phyloP scores from a whole-genome alignment of 345 rosid genomes.

The Iberis pinnata region DNA sequence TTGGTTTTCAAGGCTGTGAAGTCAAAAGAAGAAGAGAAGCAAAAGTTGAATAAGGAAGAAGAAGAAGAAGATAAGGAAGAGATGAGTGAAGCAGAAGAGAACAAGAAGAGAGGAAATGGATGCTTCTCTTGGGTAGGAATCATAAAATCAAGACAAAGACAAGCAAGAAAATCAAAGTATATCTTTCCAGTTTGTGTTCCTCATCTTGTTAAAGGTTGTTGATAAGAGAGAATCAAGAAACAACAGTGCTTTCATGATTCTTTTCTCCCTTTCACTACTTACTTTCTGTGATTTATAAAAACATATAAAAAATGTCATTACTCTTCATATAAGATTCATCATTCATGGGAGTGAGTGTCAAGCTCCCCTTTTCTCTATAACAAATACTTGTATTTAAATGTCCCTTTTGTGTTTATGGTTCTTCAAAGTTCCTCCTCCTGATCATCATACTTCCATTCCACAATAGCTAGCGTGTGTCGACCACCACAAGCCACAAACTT shows the following conservation, averaged over 20 bases:
- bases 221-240: conserved; percentile 16
- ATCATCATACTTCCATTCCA: conserved; percentile 46
- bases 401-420: background rate
- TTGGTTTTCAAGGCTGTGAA: conserved; percentile 31
- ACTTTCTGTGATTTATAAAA: background rate
- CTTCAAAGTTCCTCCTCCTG: conserved; percentile 3
- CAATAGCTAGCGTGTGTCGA: conserved; percentile 72
- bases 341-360: conserved; percentile 22
- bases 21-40: conserved; percentile 29
- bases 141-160: conserved; percentile 48
- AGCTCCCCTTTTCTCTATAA: conserved; percentile 19
- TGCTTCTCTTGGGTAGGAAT: conserved; percentile 78
- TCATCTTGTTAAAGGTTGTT: conserved; percentile 33
- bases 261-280: too few relatives aligned
- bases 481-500: conserved; percentile 88
- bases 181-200: conserved; percentile 38
- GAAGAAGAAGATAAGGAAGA: conserved; percentile 7
- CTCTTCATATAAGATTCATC: conserved; percentile 19
- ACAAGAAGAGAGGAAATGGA: conserved; percentile 39
- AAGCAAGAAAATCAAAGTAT: conserved; percentile 35
- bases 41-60: conserved; percentile 24
- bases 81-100: conserved; percentile 11
- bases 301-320: conserved; percentile 6
- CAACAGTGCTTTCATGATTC: conserved; percentile 16
- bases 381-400: conserved; percentile 5